Evolutionary conservation across 2,329 filamentous ascomycete genomes (phyloP).

Genomic region (Exophiala sp.): DNA sequence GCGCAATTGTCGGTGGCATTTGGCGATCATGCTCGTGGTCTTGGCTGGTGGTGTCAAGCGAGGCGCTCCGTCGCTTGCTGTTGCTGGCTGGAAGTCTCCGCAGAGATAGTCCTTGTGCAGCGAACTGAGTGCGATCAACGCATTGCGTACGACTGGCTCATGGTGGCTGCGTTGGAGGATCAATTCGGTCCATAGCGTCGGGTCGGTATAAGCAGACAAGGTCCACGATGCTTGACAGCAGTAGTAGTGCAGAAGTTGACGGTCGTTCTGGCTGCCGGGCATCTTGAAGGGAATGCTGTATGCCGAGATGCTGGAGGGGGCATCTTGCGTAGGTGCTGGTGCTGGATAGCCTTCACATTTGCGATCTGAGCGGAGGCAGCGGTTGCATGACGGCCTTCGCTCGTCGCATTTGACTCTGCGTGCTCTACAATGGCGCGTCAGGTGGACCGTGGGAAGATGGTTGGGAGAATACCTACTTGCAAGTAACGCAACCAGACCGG

Average conservation of each 20-base stretch:
- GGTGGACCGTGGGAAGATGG: not conserved
- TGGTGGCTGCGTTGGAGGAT: constrained; percentile 62
- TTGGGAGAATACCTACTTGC: constrained; percentile 18
- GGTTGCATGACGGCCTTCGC: constrained; percentile 38
- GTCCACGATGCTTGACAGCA: constrained; percentile 58
- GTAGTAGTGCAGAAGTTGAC: constrained; percentile 51
- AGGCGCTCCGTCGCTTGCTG: not conserved
- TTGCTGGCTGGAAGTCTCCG: constrained; percentile 2
- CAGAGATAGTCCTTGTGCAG: constrained; percentile 52
- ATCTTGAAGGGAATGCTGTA: constrained; percentile 20
- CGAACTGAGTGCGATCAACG: constrained; percentile 62
- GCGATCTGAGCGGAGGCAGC: constrained; percentile 58
- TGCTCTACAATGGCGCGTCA: constrained; percentile 1
- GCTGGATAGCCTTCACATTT: constrained; percentile 55
- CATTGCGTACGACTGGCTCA: constrained; percentile 60
- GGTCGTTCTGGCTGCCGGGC: constrained; percentile 10
- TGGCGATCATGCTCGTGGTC: constrained; percentile 22
- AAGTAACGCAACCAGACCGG: constrained; percentile 19
- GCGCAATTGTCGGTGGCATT: constrained; percentile 29
- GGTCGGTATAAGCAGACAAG: constrained; percentile 64
- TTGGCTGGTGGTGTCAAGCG: not conserved
- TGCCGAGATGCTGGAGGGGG: constrained; percentile 32
- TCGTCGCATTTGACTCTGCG: constrained; percentile 19
- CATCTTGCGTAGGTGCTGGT: not conserved
- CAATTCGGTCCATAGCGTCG: constrained; percentile 61